phyloP scores from a whole-genome alignment of 257 asterid species.

The Ilex aquifolium region DNA sequence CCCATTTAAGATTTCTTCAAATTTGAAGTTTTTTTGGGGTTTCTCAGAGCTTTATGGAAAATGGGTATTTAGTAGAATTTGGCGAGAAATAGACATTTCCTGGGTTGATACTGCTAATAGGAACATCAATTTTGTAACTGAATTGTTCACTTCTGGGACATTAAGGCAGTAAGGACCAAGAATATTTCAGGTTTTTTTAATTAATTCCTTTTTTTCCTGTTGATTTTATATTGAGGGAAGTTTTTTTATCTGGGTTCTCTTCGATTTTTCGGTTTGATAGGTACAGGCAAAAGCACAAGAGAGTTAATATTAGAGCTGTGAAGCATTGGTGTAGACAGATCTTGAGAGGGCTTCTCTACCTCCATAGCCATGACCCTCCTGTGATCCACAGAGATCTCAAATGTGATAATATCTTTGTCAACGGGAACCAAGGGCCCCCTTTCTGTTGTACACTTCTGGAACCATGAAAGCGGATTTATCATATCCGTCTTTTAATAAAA shows the following conservation, averaged over 20 bases:
- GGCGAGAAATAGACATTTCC: constrained; percentile 1
- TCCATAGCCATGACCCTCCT: too few relatives aligned
- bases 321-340: too few relatives aligned
- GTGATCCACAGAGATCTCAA: constrained; percentile 60
- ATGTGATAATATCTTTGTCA: constrained; percentile 46
- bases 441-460: too few relatives aligned
- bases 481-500: too few relatives aligned
- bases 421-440: constrained; percentile 55
- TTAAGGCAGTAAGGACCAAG: constrained; percentile 37
- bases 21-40: too few relatives aligned
- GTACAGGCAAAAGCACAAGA: too few relatives aligned
- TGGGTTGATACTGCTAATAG: constrained; percentile 50
- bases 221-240: not conserved
- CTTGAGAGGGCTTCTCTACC: too few relatives aligned
- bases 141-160: constrained; percentile 51
- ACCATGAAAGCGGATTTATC: too few relatives aligned
- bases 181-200: not conserved
- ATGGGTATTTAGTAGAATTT: not conserved
- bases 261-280: not conserved
- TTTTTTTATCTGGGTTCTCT: constrained; percentile 2
- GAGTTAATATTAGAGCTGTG: too few relatives aligned
- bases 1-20: too few relatives aligned
- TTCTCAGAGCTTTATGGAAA: too few relatives aligned
- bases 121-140: constrained; percentile 52
- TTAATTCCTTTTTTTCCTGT: not conserved